These are phyloP conservation scores for Cruciata laevipes DNA, from an alignment of 257 asterid species.

Conservation along the genomic window DNA sequence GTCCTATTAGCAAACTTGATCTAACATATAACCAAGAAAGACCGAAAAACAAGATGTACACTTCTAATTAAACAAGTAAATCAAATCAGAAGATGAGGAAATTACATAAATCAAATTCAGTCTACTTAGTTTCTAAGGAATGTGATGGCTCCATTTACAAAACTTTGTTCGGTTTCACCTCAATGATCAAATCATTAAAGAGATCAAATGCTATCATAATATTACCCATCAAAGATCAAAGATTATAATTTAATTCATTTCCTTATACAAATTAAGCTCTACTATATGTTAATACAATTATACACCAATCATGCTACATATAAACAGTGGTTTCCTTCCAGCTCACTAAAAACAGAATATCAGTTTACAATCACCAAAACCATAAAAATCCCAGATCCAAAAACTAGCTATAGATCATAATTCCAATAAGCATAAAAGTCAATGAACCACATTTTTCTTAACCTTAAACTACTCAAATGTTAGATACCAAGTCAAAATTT, in stretches of 20 bases:
- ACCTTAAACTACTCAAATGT: background rate
- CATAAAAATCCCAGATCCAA: conserved; percentile 18
- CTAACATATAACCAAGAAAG: background rate
- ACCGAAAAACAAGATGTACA: background rate
- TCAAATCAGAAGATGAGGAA: background rate
- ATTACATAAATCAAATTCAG: background rate
- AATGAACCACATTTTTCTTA: background rate
- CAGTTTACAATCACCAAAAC: background rate
- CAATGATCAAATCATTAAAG: no score
- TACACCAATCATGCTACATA: background rate
- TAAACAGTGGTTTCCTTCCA: background rate
- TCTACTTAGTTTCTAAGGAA: background rate
- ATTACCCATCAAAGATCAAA: background rate
- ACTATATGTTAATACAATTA: no score
- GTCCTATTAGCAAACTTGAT: background rate
- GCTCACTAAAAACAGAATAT: background rate
- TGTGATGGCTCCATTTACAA: background rate
- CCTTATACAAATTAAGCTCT: background rate
- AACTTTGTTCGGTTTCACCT: background rate
- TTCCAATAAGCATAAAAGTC: background rate
- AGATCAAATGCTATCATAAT: background rate
- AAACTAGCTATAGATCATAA: background rate
- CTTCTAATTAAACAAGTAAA: background rate
- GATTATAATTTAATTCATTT: background rate
- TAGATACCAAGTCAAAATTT: background rate